phyloP scores from a whole-genome alignment of 2,329 filamentous ascomycete species.

The Alternaria gaisen region DNA sequence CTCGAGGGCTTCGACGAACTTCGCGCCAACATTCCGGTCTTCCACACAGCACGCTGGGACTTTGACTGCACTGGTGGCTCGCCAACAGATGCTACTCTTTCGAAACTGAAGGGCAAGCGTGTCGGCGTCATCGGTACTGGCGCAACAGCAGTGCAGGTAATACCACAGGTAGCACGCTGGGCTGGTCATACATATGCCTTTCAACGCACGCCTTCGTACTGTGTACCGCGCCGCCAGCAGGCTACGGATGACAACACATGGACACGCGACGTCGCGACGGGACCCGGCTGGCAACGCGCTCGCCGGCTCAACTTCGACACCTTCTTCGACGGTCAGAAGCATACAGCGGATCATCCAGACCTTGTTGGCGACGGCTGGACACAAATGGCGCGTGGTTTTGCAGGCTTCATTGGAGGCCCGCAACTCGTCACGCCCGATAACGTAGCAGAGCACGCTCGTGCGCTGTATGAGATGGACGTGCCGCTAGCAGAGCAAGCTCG shows the following conservation, averaged over 20 bases:
- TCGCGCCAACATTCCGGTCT: slow-evolving; percentile 46
- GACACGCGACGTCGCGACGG: slow-evolving; percentile 40
- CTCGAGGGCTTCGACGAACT: slow-evolving; percentile 50
- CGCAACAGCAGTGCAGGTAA: slow-evolving; percentile 53
- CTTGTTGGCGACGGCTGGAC: slow-evolving; percentile 62
- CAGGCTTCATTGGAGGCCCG: slow-evolving; percentile 26
- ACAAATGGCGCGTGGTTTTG: slow-evolving; percentile 16
- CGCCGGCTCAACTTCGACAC: slow-evolving; percentile 55
- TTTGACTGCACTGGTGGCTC: slow-evolving; percentile 54
- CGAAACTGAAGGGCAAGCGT: slow-evolving; percentile 37
- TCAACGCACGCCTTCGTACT: slow-evolving; percentile 54
- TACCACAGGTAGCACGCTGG: slow-evolving; percentile 53
- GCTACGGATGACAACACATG: slow-evolving; percentile 57
- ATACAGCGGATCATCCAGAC: slow-evolving; percentile 46
- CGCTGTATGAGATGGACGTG: slow-evolving; percentile 8
- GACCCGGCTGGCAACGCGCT: slow-evolving; percentile 59
- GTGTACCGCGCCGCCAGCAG: slow-evolving; percentile 47
- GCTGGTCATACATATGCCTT: slow-evolving; percentile 52
- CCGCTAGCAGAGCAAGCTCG: slow-evolving; percentile 8
- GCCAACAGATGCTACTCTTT: slow-evolving; percentile 34
- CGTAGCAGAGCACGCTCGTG: not conserved
- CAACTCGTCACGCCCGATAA: slow-evolving; percentile 13
- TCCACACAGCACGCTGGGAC: slow-evolving; percentile 58
- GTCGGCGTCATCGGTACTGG: slow-evolving; percentile 58
- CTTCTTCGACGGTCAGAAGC: slow-evolving; percentile 31